Conservation (phyloP, 495 filamentous ascomycete species). For the Pyrenopolyporus hunteri region DNA sequence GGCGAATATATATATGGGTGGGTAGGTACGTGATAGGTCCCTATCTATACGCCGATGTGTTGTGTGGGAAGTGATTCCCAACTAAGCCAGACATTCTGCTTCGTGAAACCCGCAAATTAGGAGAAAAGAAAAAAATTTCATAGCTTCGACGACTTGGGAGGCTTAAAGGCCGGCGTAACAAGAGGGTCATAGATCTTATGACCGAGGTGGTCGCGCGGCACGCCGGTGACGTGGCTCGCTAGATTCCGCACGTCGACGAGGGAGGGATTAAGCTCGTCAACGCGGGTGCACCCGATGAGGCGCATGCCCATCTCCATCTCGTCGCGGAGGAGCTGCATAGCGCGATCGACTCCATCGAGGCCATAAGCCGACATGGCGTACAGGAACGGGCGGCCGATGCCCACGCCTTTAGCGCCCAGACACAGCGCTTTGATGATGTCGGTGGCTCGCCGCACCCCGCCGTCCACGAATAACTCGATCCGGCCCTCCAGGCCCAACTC, state of each 20-base stretch:
- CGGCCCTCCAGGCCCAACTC: constrained; percentile 79
- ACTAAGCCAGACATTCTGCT: no score
- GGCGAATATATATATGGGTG: no score
- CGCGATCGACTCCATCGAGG: constrained; percentile 81
- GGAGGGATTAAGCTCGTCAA: constrained; percentile 79
- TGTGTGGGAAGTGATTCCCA: no score
- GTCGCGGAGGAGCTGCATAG: constrained; percentile 94
- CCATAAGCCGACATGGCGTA: constrained; percentile 97
- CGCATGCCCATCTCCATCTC: constrained; percentile 99
- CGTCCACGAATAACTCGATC: constrained; percentile 92
- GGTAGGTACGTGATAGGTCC: neutral
- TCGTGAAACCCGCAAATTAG: no score
- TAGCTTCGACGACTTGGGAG: constrained; percentile 43
- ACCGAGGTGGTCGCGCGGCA: constrained; percentile 70
- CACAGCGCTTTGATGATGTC: constrained; percentile 97
- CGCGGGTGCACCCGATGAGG: constrained; percentile 74
- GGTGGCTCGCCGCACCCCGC: constrained; percentile 85
- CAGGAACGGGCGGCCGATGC: constrained; percentile 92
- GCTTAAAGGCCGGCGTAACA: constrained; percentile 50
- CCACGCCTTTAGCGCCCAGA: constrained; percentile 89
- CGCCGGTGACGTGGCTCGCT: constrained; percentile 68
- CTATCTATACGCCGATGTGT: no score
- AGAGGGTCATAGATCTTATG: constrained; percentile 52
- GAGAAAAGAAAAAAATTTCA: constrained; percentile 10
- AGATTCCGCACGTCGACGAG: constrained; percentile 79